Conservation (phyloP, 2,329 filamentous ascomycete genomes). For the Bipolaris zeicola region DNA sequence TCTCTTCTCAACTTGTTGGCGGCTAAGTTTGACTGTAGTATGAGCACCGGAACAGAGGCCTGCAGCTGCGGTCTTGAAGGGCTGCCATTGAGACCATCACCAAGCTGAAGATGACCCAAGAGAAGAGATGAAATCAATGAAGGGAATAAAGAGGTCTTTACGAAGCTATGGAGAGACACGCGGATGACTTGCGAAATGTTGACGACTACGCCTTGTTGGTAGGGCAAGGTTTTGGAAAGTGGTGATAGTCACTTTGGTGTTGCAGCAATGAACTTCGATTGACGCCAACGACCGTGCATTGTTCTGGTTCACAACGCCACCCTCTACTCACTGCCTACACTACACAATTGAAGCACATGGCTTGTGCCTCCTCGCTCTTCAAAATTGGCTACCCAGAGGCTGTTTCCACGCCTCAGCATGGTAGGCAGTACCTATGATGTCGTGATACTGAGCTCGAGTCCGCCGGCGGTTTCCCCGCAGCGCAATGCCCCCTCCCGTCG, state of each 20-base stretch:
- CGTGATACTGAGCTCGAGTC: conserved; percentile 42
- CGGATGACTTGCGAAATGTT: neutral
- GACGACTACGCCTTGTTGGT: neutral
- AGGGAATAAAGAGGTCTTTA: neutral
- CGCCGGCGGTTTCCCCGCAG: conserved; percentile 33
- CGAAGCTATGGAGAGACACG: neutral
- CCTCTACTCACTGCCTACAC: neutral
- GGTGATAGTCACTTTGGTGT: conserved; percentile 14
- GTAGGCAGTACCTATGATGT: conserved; percentile 33
- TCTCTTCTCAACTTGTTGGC: neutral
- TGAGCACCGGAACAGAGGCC: neutral
- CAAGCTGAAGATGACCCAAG: neutral
- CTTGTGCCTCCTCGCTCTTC: neutral
- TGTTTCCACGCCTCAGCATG: conserved; percentile 28
- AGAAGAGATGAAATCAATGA: neutral
- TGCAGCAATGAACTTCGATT: conserved; percentile 9
- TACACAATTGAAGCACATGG: conserved; percentile 6
- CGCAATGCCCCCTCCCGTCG: conserved; percentile 31
- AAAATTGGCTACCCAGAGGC: conserved; percentile 13
- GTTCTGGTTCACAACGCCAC: conserved; percentile 2
- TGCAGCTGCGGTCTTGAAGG: neutral
- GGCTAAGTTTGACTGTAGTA: neutral
- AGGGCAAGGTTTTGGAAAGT: conserved; percentile 2
- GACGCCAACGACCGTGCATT: conserved; percentile 8
- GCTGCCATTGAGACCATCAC: neutral